These are phyloP conservation scores for Straminergon stramineum DNA, from an alignment of 225 moss, liverwort and hornwort species.

Conservation along the genomic window DNA sequence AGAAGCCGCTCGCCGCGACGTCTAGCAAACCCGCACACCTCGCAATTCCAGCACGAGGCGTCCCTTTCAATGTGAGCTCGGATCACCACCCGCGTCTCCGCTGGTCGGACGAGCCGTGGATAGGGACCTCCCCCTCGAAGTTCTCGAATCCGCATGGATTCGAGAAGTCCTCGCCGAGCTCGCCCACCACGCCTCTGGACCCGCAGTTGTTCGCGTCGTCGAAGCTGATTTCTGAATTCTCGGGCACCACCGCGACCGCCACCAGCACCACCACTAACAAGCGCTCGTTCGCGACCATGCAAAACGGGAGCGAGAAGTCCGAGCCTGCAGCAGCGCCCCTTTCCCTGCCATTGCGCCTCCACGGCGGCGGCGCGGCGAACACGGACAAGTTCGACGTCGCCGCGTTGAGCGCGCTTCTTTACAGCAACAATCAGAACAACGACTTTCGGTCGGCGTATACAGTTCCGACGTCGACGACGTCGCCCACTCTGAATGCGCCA, in stretches of 20 bases:
- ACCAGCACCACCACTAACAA: conserved; percentile 1
- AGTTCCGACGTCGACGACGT: background rate
- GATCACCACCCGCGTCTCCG: conserved; percentile 35
- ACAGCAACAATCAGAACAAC: conserved; percentile 26
- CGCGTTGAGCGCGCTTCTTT: conserved; percentile 38
- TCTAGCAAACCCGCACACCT: conserved; percentile 8
- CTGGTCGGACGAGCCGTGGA: conserved; percentile 37
- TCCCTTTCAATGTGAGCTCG: background rate
- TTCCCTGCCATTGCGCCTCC: background rate
- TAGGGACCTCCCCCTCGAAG: background rate
- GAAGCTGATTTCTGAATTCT: conserved; percentile 16
- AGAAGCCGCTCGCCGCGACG: background rate
- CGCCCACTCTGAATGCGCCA: background rate
- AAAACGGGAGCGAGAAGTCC: background rate
- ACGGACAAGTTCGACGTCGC: conserved; percentile 49
- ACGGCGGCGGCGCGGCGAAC: background rate
- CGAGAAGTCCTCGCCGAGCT: conserved; percentile 35
- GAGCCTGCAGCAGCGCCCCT: background rate
- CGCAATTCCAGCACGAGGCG: conserved; percentile 15
- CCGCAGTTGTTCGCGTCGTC: conserved; percentile 35
- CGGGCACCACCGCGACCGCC: background rate
- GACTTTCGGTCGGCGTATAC: background rate
- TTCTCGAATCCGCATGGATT: background rate
- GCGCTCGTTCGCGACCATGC: conserved; percentile 32
- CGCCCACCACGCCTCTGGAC: conserved; percentile 41